Base-by-base conservation (phyloP, 2,329 filamentous ascomycete species). In the Zasmidium angulare region DNA sequence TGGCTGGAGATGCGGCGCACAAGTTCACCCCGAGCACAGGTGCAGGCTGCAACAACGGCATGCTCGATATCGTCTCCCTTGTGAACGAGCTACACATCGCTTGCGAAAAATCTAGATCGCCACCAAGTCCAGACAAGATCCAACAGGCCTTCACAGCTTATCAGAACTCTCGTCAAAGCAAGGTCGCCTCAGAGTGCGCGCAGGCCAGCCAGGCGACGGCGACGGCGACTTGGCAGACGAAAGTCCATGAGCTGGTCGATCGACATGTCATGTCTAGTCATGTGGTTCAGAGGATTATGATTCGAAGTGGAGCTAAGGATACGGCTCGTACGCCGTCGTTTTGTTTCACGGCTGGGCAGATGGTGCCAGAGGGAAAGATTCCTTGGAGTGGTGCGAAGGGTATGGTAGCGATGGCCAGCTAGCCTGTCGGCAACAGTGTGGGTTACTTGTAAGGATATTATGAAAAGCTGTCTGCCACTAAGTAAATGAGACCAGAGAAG, bases 21-120 rank as follows among this genome's bases (percentile, higher is more conserved):
- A 78, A 77, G 46, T 72, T 73, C 53, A 77, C 75, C 0, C 74
- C 76, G 0, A 76, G 72, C 50, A 66, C 72, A 0, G 75, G 74
- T 0, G 65, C 69, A 0, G 75, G 75, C 0, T 71, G 71, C 40
- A 77, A 78, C 62, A 71, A 71, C 20, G 76, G 71, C 0, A 65
- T 78, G 3, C n/a, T 56, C 53, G 53, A 56, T 20, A 36, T 36
- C 29, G 29, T 36, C 29, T 7, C 29, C 29, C 14, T 36, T 7
- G 29, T 21, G 14, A 43, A 21, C 19, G 22, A 36, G 29, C 29
- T 36, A 36, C 29, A 36, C 29, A 7, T 14, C 29, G 14, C 14
- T 14, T 36, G 7, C 14, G n/a, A n/a, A n/a, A n/a, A n/a, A n/a
- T n/a, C n/a, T n/a, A n/a, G n/a, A n/a, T 14, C 29, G 29, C 7